Evolutionary conservation across 768 basidiomycete species (phyloP).

Genomic region (Galerina marginata): DNA sequence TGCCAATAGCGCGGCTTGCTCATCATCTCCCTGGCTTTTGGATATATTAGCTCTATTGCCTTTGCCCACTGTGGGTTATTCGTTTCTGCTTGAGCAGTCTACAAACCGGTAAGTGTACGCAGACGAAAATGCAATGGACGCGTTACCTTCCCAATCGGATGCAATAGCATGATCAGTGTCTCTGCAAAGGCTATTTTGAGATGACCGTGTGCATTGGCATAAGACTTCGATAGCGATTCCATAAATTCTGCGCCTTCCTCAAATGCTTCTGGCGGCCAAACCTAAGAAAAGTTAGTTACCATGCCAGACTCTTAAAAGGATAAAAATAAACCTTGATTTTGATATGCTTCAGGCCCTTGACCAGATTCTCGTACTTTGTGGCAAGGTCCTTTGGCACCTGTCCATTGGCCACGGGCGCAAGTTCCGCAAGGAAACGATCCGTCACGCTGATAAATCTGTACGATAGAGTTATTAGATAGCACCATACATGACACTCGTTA

Average conservation of each 20-base stretch:
- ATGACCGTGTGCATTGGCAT: constrained; percentile 82
- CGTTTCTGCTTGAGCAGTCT: constrained; percentile 96
- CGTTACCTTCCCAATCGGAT: constrained; percentile 85
- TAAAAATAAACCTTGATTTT: constrained; percentile 69
- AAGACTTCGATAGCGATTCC: constrained; percentile 81
- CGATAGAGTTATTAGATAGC: constrained; percentile 2
- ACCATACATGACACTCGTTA: background rate
- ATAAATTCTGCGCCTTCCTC: constrained; percentile 94
- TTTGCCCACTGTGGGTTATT: constrained; percentile 96
- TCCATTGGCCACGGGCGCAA: constrained; percentile 74
- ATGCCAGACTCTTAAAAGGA: background rate
- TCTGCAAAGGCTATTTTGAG: constrained; percentile 89
- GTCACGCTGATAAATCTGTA: constrained; percentile 89
- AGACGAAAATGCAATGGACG: constrained; percentile 5
- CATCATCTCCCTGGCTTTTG: constrained; percentile 85
- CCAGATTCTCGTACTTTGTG: constrained; percentile 81
- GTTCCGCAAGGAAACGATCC: constrained; percentile 84
- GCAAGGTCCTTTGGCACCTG: constrained; percentile 84
- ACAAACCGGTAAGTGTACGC: background rate
- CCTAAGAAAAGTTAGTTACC: constrained; percentile 47
- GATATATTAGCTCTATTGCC: constrained; percentile 84
- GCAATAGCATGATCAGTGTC: constrained; percentile 73
- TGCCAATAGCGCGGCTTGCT: constrained; percentile 90
- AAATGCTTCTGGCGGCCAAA: constrained; percentile 92
- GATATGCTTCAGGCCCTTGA: constrained; percentile 81